Evolutionary conservation across 2,329 filamentous ascomycete genomes (phyloP), one percentile per base, ranked within the genome.

Genomic region (Lachnellula cervina): DNA sequence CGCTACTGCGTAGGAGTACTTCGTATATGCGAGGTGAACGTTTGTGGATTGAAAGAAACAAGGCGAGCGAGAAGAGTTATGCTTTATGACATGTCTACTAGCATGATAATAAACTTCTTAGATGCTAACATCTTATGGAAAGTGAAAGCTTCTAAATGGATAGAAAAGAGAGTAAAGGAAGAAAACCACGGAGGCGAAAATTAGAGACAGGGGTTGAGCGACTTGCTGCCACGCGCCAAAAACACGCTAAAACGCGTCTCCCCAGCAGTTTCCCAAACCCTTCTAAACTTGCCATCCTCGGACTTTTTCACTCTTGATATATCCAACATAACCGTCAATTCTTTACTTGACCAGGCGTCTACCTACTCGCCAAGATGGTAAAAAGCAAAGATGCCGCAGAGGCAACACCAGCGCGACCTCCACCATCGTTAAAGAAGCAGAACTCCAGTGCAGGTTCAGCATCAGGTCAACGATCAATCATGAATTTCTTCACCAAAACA

Each of bases 401-500:
- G 35, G 54, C 54, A 6, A 68, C 66, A 16, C 68, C 67, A 21
- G 64, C 65, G 32, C 61, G 59, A 38, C 54, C 61, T 21, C 58
- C 67, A 21, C 58, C 67, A 7, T 59, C 63, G 6, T 49, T 66
- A 23, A 68, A 69, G 57, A 70, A 67, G 54, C 62, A 68, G 49
- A 59, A 50, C 55, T 69, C 68, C n/a, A 69, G 66, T 50, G 49
- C 61, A 34, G 60, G 56, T 32, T 58, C 74, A 5, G 71, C 71
- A 59, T 84, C 84, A 67, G 84, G 82, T 66, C 86, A 89, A 68
- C 80, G 78, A 69, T 89, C 86, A 52, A 90, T 94, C 57, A 76
- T 90, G 37, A 87, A 88, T 44, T 94, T 94, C 78, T 93, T 93
- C 67, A 80, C 86, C 62, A 90, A 80, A 69, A 73, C 78, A 58